Evolutionary conservation across 2,329 filamentous ascomycete genomes (phyloP).

Genomic region (Colletotrichum sansevieriae): DNA sequence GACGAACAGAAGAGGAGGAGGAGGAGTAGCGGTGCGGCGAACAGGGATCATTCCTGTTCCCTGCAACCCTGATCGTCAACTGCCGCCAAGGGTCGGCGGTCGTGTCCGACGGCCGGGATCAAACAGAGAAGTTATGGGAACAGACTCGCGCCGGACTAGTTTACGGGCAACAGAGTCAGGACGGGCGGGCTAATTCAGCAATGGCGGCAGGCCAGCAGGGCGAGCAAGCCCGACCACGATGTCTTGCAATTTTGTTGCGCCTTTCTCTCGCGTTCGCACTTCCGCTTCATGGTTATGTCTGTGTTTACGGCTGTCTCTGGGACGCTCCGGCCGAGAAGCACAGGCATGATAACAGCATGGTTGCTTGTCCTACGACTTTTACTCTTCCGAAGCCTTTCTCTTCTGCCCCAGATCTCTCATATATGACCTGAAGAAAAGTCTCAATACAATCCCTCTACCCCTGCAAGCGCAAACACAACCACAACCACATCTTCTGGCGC

Average conservation of each 20-base stretch:
- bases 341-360: not conserved
- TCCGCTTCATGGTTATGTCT: slow-evolving; percentile 20
- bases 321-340: slow-evolving; percentile 2
- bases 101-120: slow-evolving; percentile 34
- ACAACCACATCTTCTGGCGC: slow-evolving; percentile 34
- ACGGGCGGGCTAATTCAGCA: slow-evolving; percentile 39
- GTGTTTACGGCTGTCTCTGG: slow-evolving; percentile 2
- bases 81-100: slow-evolving; percentile 42
- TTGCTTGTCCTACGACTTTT: slow-evolving; percentile 8
- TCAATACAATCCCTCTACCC: slow-evolving; percentile 40
- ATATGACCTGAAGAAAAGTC: slow-evolving; percentile 42
- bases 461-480: slow-evolving; percentile 39
- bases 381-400: not conserved
- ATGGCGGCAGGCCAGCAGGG: slow-evolving; percentile 21
- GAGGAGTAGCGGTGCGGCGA: slow-evolving; percentile 39
- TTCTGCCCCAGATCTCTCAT: slow-evolving; percentile 20
- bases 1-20: slow-evolving; percentile 33
- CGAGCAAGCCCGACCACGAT: slow-evolving; percentile 21
- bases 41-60: slow-evolving; percentile 38
- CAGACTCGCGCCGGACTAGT: slow-evolving; percentile 35
- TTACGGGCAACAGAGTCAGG: slow-evolving; percentile 24
- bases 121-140: slow-evolving; percentile 25
- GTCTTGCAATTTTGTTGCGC: slow-evolving; percentile 34
- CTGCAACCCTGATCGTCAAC: slow-evolving; percentile 43
- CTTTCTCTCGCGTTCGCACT: slow-evolving; percentile 10